A percentile compares a stretch with the other conserved stretches of the same genome.
Conservation (phyloP, 2,329 filamentous ascomycete species). For the Cladorrhinum sp. region DNA sequence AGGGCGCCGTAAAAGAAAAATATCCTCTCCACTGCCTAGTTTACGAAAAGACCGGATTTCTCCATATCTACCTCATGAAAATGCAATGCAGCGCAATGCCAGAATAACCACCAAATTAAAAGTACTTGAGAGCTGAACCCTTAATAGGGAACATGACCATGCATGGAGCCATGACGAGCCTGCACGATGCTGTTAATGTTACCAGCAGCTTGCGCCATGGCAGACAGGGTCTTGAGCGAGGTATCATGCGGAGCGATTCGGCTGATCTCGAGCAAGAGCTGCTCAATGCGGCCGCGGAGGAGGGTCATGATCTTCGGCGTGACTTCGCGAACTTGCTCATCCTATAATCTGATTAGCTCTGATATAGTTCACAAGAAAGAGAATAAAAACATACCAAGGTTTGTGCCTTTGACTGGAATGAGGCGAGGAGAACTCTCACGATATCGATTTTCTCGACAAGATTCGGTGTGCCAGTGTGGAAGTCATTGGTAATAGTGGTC, state of each 20-base stretch:
- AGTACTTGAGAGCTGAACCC: neutral
- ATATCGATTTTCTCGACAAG: constrained; percentile 57
- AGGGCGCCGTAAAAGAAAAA: neutral
- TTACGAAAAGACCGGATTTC: neutral
- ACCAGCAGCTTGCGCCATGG: constrained; percentile 37
- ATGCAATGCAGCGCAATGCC: neutral
- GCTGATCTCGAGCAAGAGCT: constrained; percentile 50
- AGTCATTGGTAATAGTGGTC: constrained; percentile 59
- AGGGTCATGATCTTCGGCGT: constrained; percentile 57
- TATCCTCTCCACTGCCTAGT: neutral
- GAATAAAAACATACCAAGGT: constrained; percentile 48
- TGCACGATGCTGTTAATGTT: constrained; percentile 25
- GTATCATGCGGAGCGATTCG: constrained; percentile 46
- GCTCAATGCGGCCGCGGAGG: constrained; percentile 51
- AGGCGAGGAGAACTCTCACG: constrained; percentile 58
- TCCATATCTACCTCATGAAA: neutral
- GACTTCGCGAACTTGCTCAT: constrained; percentile 53
- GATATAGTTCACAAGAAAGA: constrained; percentile 2
- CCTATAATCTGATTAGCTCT: constrained; percentile 38
- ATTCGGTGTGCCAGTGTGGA: constrained; percentile 45
- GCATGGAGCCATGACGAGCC: constrained; percentile 18
- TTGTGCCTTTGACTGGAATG: constrained; percentile 48
- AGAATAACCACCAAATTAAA: neutral
- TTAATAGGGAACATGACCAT: constrained; percentile 16
- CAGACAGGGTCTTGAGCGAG: constrained; percentile 46